Base-by-base conservation (phyloP, 306 rosid genomes). In the Senna tora region DNA sequence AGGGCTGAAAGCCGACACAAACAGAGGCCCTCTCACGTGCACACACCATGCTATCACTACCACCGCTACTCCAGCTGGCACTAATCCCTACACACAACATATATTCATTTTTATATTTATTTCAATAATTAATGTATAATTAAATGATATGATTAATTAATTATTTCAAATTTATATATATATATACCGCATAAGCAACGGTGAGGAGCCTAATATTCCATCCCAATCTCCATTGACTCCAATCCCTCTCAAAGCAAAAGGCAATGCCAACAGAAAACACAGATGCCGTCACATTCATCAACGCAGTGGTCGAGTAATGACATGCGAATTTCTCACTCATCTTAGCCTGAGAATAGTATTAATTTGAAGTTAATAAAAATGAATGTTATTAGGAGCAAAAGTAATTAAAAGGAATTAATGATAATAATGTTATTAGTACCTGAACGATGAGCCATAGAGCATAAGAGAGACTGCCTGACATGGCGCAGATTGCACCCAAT, bases 391-490 rank as follows among this genome's bases (percentile, higher is more conserved):
- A n/a, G n/a, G n/a, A n/a, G n/a, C n/a, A n/a, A n/a, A n/a, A n/a
- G n/a, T n/a, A 22, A 12, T 42, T 11, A 25, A 25, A 25, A 25
- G 30, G 30, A 25, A 25, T 25, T 25, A 25, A 25, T 25, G n/a
- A n/a, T n/a, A n/a, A n/a, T n/a, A n/a, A n/a, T n/a, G n/a, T n/a
- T n/a, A n/a, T n/a, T n/a, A n/a, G n/a, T 25, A 80, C 90, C 85
- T 86, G 89, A 69, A 86, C 25, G 13, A 89, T 86, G 22, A 86
- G 81, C 92, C 89, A 89, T 0, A 67, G 9, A 1, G 87, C 74
- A 43, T n/a, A 80, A 15, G 77, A 73, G 34, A 78, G 21, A 32
- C 54, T 36, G 56, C 84, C 54, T 0, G 50, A 76, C 1, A 87
- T 3, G 19, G 82, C 78, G 7, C 63, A 62, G 0, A 74, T 56